phyloP scores from a whole-genome alignment of 1,139 yeast genomes.

The Protomyces lactucae-debilis region DNA sequence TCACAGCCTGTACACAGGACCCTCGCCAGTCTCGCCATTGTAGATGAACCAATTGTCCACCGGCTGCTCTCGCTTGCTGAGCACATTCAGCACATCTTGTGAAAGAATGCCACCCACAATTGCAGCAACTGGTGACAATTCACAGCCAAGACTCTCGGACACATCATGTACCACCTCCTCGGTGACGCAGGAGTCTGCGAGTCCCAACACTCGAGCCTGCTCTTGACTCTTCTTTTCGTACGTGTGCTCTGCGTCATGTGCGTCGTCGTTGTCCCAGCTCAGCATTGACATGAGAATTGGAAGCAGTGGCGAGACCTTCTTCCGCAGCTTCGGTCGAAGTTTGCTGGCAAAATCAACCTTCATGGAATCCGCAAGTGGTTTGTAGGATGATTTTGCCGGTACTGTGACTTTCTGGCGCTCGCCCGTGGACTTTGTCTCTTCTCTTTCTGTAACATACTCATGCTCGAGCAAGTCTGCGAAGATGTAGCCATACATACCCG shows the following conservation, averaged over 20 bases:
- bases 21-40: conserved; percentile 51
- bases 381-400: conserved; percentile 1
- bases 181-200: conserved; percentile 43
- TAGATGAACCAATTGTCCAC: conserved; percentile 72
- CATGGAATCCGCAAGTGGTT: neutral
- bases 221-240: neutral
- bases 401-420: conserved; percentile 3
- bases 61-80: conserved; percentile 74
- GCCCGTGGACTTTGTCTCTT: conserved; percentile 5
- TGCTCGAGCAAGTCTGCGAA: conserved; percentile 73
- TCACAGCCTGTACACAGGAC: conserved; percentile 22
- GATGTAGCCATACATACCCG: conserved; percentile 79
- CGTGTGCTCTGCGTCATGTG: too few species aligned
- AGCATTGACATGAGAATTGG: conserved; percentile 22
- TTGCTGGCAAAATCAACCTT: conserved; percentile 11
- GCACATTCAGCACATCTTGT: conserved; percentile 81
- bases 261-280: neutral
- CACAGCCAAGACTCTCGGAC: conserved; percentile 7
- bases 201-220: conserved; percentile 39
- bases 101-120: conserved; percentile 84
- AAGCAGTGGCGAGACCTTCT: conserved; percentile 33
- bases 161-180: conserved; percentile 32
- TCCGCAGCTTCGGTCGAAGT: conserved; percentile 20
- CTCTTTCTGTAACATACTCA: conserved; percentile 41
- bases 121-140: conserved; percentile 81